phyloP scores from a whole-genome alignment of 2,329 filamentous ascomycete species.

The Penicillium sp. region DNA sequence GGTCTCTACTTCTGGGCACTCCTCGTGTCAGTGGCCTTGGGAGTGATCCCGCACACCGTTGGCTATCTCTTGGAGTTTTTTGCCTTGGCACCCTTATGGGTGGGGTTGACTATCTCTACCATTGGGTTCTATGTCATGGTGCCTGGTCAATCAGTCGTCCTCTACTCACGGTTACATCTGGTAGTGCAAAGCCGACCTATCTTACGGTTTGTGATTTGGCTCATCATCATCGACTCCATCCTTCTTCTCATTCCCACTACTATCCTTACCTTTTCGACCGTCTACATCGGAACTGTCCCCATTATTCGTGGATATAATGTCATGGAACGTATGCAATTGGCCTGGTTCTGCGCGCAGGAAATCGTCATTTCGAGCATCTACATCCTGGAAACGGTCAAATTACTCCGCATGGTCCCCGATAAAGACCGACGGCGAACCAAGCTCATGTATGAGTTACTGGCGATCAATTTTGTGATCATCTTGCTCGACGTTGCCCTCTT shows the following conservation, averaged over 20 bases:
- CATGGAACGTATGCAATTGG: slow-evolving; percentile 41
- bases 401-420: slow-evolving; percentile 34
- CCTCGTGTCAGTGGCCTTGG: slow-evolving; percentile 31
- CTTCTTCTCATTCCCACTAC: slow-evolving; percentile 50
- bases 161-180: slow-evolving; percentile 58
- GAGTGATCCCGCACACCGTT: slow-evolving; percentile 35
- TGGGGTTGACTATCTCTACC: slow-evolving; percentile 39
- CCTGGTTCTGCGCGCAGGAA: slow-evolving; percentile 43
- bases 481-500: slow-evolving; percentile 43
- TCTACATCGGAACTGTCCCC: slow-evolving; percentile 20
- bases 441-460: slow-evolving; percentile 46
- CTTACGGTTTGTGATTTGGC: slow-evolving; percentile 48
- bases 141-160: slow-evolving; percentile 56
- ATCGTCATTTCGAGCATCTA: slow-evolving; percentile 47
- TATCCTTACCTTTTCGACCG: slow-evolving; percentile 48
- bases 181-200: slow-evolving; percentile 48
- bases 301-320: slow-evolving; percentile 41
- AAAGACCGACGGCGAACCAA: slow-evolving; percentile 34
- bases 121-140: slow-evolving; percentile 56
- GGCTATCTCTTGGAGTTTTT: slow-evolving; percentile 41
- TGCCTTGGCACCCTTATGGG: slow-evolving; percentile 29
- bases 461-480: slow-evolving; percentile 47
- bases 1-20: slow-evolving; percentile 43
- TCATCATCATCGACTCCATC: slow-evolving; percentile 53
- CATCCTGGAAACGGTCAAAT: slow-evolving; percentile 48